Conservation (phyloP, 805 yeast genomes). For the Grigorovia humatica region DNA sequence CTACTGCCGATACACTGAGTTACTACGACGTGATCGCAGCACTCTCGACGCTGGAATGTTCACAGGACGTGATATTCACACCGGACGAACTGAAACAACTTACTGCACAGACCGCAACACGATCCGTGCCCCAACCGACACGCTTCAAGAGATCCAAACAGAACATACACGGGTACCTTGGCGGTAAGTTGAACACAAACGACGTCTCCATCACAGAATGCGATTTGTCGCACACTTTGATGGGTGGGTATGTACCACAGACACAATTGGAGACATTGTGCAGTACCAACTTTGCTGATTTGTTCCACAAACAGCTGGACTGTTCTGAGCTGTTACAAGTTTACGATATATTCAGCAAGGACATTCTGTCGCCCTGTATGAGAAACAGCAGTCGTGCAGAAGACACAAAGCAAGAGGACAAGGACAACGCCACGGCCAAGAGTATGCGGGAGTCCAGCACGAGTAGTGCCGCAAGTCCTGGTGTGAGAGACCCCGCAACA, state of each 20-base stretch:
- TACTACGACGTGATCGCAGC: conserved; percentile 26
- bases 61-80: conserved; percentile 20
- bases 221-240: conserved; percentile 22
- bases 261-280: conserved; percentile 25
- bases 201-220: conserved; percentile 19
- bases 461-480: not conserved
- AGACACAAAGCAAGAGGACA: too few relatives aligned
- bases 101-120: conserved; percentile 1
- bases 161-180: conserved; percentile 22
- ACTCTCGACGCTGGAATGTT: conserved; percentile 23
- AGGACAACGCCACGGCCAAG: too few relatives aligned
- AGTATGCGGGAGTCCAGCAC: too few relatives aligned
- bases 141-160: not conserved
- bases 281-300: conserved; percentile 26
- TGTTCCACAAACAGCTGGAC: conserved; percentile 22
- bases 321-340: conserved; percentile 23
- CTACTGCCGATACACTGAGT: conserved; percentile 2
- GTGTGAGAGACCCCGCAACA: not conserved
- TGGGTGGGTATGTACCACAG: conserved; percentile 28
- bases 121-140: not conserved
- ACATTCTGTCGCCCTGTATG: not conserved
- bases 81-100: conserved; percentile 20
- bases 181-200: conserved; percentile 19
- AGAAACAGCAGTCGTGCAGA: conserved; percentile 1
- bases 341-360: conserved; percentile 12